Evolutionary conservation across 192 early-diverging fungal genomes (phyloP), one percentile per base, ranked within the genome.

Genomic region (Coemansia sp.): DNA sequence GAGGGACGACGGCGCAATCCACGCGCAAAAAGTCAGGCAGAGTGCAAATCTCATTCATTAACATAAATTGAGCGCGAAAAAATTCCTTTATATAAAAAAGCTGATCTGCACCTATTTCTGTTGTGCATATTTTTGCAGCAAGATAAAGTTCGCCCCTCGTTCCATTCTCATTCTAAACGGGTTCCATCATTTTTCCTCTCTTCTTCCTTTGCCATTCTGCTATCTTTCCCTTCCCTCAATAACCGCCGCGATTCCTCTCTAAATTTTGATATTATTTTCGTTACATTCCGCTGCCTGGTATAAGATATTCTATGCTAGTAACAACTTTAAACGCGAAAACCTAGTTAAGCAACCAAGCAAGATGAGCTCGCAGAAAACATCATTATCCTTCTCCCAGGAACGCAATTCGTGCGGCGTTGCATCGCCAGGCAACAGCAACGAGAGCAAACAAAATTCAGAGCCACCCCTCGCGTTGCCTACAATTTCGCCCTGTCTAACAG

Each of bases 401-500:
- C 35, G 14, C 14, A 10, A 16, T 38, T 35, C 34, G 35, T 21
- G 20, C n/a, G 36, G 14, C 51, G 9, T 26, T 7, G 8, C 51
- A 10, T 26, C 51, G 24, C 5, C 8, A 11, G 8, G 16, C 12
- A 15, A 53, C 10, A 53, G 24, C 24, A 53, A 14, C 51, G 24
- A 49, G 16, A 49, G 18, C 18, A 49, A 2, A 12, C 14, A 18
- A 12, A 49, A 8, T n/a, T 7, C 21, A 10, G 51, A 26, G 24
- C 16, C 21, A 26, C 0, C 12, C 26, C 38, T 39, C 6, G 34
- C 18, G 5, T 34, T 39, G 36, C 34, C n/a, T 8, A 15, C 49
- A 62, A 61, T 21, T 49, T 68, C n/a, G 18, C 67, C 21, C 49
- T 36, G 26, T 60, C 58, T 18, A 26, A 62, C 24, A 39, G 23